Conservation (phyloP, 441 rosid genomes). For the Brassica hybrid region DNA sequence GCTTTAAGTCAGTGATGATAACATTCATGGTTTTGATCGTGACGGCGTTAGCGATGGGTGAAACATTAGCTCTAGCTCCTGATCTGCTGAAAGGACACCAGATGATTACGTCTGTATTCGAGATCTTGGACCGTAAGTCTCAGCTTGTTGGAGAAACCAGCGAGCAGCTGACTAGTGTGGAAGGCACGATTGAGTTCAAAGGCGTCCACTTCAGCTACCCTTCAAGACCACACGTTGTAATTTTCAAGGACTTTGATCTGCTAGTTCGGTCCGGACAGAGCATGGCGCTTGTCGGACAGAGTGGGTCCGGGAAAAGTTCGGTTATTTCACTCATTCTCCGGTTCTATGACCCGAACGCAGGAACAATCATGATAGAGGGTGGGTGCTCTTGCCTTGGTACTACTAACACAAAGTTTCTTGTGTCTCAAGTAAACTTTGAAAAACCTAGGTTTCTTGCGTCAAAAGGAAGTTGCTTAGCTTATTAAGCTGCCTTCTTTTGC, state of each 20-base stretch:
- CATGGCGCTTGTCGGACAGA: constrained; percentile 92
- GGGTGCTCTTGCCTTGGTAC: background rate
- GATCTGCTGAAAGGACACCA: constrained; percentile 94
- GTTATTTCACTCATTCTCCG: constrained; percentile 82
- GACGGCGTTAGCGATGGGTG: constrained; percentile 96
- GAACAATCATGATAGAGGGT: constrained; percentile 87
- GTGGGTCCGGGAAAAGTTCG: constrained; percentile 94
- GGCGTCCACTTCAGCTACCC: constrained; percentile 80
- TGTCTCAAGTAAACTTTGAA: background rate
- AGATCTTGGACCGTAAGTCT: constrained; percentile 72
- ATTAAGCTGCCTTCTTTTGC: constrained; percentile 21
- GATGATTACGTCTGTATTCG: constrained; percentile 88
- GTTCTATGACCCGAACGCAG: constrained; percentile 80
- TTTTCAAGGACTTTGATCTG: constrained; percentile 75
- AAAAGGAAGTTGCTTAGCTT: background rate
- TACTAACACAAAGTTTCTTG: constrained; percentile 10
- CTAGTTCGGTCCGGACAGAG: constrained; percentile 69
- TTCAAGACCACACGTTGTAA: constrained; percentile 75
- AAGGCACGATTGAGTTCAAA: constrained; percentile 73
- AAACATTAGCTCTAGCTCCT: constrained; percentile 82
- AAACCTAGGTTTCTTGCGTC: constrained; percentile 21
- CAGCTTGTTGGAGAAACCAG: constrained; percentile 64
- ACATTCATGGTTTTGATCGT: constrained; percentile 93
- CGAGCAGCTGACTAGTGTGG: constrained; percentile 63
- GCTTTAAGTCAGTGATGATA: constrained; percentile 86